These are phyloP conservation scores for Boletus pseudopeckii DNA, from an alignment of 768 basidiomycete species.

Conservation along the genomic window DNA sequence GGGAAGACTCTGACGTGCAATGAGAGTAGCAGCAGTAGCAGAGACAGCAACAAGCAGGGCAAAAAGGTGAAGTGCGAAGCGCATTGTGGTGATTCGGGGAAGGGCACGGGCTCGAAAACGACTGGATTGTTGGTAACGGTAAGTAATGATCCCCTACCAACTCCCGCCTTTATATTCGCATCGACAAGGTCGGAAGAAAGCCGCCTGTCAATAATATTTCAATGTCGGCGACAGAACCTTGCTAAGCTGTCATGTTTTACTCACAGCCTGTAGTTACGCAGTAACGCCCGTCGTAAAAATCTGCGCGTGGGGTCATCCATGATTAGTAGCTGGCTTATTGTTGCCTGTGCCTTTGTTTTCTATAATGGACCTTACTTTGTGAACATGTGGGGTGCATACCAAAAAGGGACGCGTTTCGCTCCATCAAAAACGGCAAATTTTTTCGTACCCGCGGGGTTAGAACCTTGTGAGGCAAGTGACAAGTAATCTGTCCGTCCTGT, in stretches of 20 bases:
- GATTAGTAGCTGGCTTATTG: neutral
- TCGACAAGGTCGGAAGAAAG: neutral
- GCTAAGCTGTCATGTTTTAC: neutral
- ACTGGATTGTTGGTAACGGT: neutral
- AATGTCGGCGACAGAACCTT: neutral
- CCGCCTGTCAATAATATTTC: too few relatives aligned
- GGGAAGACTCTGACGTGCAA: slow-evolving; percentile 20
- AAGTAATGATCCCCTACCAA: too few relatives aligned
- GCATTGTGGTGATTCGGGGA: slow-evolving; percentile 10
- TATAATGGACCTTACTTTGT: neutral
- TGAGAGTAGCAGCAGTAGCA: slow-evolving; percentile 18
- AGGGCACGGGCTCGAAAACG: neutral
- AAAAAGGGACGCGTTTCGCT: neutral
- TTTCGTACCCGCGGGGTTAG: neutral
- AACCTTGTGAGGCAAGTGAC: neutral
- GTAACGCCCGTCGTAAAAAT: neutral
- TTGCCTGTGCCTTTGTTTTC: neutral
- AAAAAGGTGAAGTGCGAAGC: slow-evolving; percentile 11
- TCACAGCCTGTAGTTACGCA: neutral
- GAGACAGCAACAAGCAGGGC: slow-evolving; percentile 12
- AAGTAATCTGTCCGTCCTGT: neutral
- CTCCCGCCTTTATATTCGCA: neutral
- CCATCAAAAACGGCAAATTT: neutral
- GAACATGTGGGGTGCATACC: too few relatives aligned
- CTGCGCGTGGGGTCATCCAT: neutral